phyloP scores from a whole-genome alignment of 257 asterid genomes.

The Fraxinus americana region DNA sequence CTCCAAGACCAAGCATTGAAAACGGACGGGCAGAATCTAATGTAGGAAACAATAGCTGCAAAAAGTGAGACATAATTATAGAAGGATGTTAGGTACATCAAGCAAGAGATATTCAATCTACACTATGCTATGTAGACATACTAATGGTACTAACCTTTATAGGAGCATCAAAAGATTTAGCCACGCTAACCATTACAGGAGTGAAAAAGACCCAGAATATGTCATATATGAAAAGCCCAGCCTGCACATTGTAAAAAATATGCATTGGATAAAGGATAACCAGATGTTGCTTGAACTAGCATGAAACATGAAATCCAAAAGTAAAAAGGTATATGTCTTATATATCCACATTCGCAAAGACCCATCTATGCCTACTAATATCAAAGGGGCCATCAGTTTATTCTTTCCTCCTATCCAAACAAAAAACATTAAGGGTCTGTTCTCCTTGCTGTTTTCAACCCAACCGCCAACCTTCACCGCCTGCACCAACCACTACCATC shows the following conservation, averaged over 20 bases:
- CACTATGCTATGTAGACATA: slow-evolving; percentile 4
- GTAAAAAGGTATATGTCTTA: neutral
- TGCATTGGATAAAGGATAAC: slow-evolving; percentile 6
- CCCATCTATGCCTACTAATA: neutral
- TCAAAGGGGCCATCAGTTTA: neutral
- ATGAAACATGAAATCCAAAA: slow-evolving; percentile 5
- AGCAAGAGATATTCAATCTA: neutral
- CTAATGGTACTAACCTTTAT: slow-evolving; percentile 61
- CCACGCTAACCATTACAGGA: slow-evolving; percentile 98
- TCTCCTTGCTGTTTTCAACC: too few species aligned
- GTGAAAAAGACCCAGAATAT: slow-evolving; percentile 98
- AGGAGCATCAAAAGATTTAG: slow-evolving; percentile 96
- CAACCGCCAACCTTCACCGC: too few species aligned
- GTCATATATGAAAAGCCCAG: slow-evolving; percentile 89
- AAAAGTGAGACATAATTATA: slow-evolving; percentile 15
- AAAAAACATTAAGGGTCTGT: neutral
- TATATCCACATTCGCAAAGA: neutral
- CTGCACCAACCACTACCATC: too few species aligned
- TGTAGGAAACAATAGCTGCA: slow-evolving; percentile 96
- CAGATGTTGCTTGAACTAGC: slow-evolving; percentile 12
- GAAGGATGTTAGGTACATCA: slow-evolving; percentile 7
- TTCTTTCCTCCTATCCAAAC: neutral
- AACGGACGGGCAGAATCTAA: slow-evolving; percentile 81
- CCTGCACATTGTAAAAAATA: slow-evolving; percentile 50
- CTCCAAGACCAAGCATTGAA: slow-evolving; percentile 99